Conservation (phyloP, 2,329 filamentous ascomycete genomes). For the Huntiella omanensis region DNA sequence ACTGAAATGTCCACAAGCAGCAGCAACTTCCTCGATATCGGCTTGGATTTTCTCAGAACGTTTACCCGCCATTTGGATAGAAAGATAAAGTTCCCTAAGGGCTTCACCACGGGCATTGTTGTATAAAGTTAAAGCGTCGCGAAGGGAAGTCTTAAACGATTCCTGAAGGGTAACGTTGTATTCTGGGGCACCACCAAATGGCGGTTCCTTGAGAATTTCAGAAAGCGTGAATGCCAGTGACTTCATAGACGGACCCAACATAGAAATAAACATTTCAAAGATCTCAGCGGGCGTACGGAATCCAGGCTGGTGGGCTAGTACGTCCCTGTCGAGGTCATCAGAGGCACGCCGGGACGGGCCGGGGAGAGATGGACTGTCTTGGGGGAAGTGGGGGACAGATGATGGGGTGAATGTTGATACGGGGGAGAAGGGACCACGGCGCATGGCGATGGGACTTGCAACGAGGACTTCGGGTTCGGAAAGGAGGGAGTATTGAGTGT, state of each 20-base stretch:
- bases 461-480: constrained; percentile 28
- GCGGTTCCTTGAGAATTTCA: constrained; percentile 71
- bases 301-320: constrained; percentile 15
- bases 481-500: constrained; percentile 72
- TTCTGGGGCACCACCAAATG: constrained; percentile 51
- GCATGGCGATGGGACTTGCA: not conserved
- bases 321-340: constrained; percentile 7
- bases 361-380: constrained; percentile 3
- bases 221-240: constrained; percentile 83
- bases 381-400: constrained; percentile 14
- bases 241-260: constrained; percentile 87
- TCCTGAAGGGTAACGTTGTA: constrained; percentile 57
- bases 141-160: constrained; percentile 61
- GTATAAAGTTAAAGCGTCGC: constrained; percentile 65
- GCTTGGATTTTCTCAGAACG: constrained; percentile 62
- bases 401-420: constrained; percentile 11
- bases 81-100: constrained; percentile 60
- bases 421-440: constrained; percentile 5
- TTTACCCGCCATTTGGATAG: constrained; percentile 50
- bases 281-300: constrained; percentile 58
- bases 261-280: constrained; percentile 74
- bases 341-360: constrained; percentile 4
- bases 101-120: constrained; percentile 57
- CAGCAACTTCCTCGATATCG: constrained; percentile 90
- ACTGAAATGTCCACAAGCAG: constrained; percentile 93